Percentiles rank a stretch among this genome's conserved stretches.
These are phyloP conservation scores for Xanthoconium purpureum DNA, from an alignment of 768 basidiomycete species.

Conservation along the genomic window DNA sequence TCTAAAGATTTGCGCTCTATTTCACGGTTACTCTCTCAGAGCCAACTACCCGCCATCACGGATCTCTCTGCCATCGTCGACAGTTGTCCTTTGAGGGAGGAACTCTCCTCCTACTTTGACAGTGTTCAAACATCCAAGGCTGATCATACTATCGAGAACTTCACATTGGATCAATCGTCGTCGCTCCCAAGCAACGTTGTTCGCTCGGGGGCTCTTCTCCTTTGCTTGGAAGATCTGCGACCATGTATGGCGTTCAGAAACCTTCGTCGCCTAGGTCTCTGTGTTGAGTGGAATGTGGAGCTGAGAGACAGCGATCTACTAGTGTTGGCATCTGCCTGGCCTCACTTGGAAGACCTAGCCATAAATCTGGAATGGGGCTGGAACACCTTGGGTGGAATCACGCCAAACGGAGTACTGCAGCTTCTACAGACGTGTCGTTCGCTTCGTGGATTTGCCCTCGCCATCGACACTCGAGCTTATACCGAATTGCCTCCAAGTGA, in stretches of 20 bases:
- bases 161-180: background rate
- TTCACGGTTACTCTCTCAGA: background rate
- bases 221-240: background rate
- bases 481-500: background rate
- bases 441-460: background rate
- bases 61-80: accelerated
- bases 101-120: background rate
- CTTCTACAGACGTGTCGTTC: background rate
- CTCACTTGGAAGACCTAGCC: background rate
- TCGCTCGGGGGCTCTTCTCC: background rate
- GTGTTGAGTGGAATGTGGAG: background rate
- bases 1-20: background rate
- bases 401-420: background rate
- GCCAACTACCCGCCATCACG: background rate
- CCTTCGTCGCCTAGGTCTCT: background rate
- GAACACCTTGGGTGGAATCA: background rate
- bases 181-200: background rate
- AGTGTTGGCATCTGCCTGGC: background rate
- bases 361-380: background rate
- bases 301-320: slow-evolving; percentile 1
- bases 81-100: background rate
- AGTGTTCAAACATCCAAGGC: background rate
- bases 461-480: background rate
- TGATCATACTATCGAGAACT: background rate
- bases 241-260: background rate